These are phyloP conservation scores for Prunus dulcis DNA, from an alignment of 306 rosid species.

Conservation along the genomic window DNA sequence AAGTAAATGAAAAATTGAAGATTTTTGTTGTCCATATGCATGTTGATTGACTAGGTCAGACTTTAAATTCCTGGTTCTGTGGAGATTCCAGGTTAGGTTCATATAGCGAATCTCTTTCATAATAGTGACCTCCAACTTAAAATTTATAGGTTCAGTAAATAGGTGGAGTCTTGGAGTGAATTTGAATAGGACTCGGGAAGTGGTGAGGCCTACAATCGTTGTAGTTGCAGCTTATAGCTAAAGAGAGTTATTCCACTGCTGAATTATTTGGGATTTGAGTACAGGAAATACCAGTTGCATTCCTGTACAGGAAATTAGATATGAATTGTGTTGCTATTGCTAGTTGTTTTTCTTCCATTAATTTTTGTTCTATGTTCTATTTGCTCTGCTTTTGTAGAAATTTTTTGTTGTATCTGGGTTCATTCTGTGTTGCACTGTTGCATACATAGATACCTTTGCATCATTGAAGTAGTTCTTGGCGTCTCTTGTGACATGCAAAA, in stretches of 20 bases:
- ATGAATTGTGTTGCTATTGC: not conserved
- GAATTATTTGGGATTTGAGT: not conserved
- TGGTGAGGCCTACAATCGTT: not conserved
- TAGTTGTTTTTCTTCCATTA: not conserved
- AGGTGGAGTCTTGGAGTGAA: not conserved
- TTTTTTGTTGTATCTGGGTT: not conserved
- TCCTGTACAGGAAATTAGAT: not conserved
- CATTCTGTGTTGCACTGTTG: not conserved
- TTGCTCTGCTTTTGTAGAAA: not conserved
- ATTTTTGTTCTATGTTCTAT: not conserved
- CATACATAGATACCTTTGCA: slow-evolving; percentile 7
- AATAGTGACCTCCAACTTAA: not conserved
- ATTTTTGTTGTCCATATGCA: not conserved
- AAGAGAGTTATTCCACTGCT: not conserved
- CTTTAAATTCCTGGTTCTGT: not conserved
- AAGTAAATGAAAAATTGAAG: not conserved
- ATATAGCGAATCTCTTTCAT: not conserved
- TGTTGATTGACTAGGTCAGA: not conserved
- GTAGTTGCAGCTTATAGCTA: too few species aligned
- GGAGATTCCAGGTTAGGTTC: not conserved
- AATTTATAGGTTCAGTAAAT: not conserved
- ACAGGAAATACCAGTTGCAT: not conserved
- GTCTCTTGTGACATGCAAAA: slow-evolving; percentile 11
- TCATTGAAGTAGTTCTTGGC: slow-evolving; percentile 10
- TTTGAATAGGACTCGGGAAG: not conserved